Evolutionary conservation across 2,329 filamentous ascomycete genomes (phyloP).

Genomic region (Amylocarpus encephaloides): DNA sequence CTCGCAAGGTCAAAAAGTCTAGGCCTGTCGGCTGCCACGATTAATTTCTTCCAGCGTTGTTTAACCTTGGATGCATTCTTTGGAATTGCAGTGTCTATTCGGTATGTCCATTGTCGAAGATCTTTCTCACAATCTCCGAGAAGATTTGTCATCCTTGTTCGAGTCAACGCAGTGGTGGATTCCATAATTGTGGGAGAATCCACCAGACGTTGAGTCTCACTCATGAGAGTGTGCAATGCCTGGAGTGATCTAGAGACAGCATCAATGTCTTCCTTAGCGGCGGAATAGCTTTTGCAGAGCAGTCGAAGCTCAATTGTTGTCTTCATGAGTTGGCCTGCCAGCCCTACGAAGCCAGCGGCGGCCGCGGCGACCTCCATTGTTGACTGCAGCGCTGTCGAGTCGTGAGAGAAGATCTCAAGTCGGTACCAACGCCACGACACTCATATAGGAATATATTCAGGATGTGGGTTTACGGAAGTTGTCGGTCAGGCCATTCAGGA

Average conservation of each 20-base stretch:
- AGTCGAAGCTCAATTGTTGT: background rate
- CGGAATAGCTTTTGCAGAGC: background rate
- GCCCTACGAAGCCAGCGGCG: background rate
- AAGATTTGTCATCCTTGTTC: conserved; percentile 1
- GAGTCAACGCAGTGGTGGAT: background rate
- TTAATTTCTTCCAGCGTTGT: background rate
- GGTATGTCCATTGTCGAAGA: background rate
- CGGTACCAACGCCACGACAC: too few species aligned
- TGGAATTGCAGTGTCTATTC: background rate
- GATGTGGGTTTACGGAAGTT: too few species aligned
- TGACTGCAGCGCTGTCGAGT: too few species aligned
- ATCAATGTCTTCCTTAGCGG: background rate
- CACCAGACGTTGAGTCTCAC: background rate
- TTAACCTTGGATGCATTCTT: background rate
- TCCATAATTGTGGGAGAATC: background rate
- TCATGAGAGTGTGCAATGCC: background rate
- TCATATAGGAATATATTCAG: too few species aligned
- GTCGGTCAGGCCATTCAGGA: too few species aligned
- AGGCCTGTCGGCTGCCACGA: background rate
- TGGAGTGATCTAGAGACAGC: background rate
- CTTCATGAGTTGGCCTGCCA: background rate
- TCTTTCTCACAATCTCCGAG: background rate
- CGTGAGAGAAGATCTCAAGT: too few species aligned
- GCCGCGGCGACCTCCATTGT: background rate
- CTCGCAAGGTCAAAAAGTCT: background rate